Conservation (phyloP, 352 stramenopile species). For the Phytophthora ohioensis region DNA sequence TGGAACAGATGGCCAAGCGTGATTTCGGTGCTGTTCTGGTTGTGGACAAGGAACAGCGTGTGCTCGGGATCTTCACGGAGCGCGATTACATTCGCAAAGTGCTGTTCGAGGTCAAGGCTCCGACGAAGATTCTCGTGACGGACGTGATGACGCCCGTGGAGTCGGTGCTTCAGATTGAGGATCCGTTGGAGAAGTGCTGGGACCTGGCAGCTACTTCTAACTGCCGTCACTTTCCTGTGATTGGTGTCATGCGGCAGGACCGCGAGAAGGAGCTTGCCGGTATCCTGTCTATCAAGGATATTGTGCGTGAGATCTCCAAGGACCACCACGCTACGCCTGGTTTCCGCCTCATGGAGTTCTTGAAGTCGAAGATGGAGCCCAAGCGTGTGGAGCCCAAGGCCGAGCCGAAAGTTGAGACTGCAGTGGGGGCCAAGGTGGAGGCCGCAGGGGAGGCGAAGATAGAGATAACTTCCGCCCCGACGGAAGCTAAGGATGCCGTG, state of each 20-base stretch:
- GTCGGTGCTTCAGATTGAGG: constrained; percentile 76
- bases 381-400: constrained; percentile 49
- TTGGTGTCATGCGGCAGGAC: constrained; percentile 76
- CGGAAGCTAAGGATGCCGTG: constrained; percentile 9
- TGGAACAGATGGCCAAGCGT: constrained; percentile 79
- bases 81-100: constrained; percentile 88
- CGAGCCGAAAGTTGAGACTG: constrained; percentile 27
- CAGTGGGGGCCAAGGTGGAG: constrained; percentile 26
- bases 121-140: constrained; percentile 57
- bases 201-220: constrained; percentile 67
- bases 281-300: constrained; percentile 88
- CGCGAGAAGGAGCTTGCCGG: constrained; percentile 85
- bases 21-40: constrained; percentile 87
- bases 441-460: constrained; percentile 18
- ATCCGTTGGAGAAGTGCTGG: constrained; percentile 85
- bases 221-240: constrained; percentile 87
- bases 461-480: constrained; percentile 16
- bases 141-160: constrained; percentile 69
- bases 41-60: constrained; percentile 85
- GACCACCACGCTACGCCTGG: constrained; percentile 73
- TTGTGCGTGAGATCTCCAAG: constrained; percentile 87
- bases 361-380: constrained; percentile 81
- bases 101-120: constrained; percentile 74
- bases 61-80: constrained; percentile 88
- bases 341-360: constrained; percentile 88